Evolutionary conservation across 805 yeast species (phyloP), one percentile per base, ranked within the genome.

Genomic region (Lachancea dasiensis): DNA sequence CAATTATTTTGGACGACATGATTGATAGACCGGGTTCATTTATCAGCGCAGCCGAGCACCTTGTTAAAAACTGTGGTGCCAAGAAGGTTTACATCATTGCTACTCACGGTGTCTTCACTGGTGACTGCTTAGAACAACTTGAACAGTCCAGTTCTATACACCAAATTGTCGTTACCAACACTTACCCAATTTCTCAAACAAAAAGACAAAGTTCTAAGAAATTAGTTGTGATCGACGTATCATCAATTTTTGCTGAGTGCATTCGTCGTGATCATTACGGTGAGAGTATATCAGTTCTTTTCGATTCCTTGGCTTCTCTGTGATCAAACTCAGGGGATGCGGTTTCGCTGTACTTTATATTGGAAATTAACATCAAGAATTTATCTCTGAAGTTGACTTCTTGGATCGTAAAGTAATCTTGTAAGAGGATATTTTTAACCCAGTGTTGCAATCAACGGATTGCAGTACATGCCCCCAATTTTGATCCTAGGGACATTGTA

Each of bases 211-310:
- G 68, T 34, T 71, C 80, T 46, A 67, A 75, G 42, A 92, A 92
- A 63, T 70, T 92, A 51, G 79, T 78, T 11, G 82, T 86, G 34
- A 87, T 92, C 52, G 98, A 92, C 56, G 94, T 92, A 34, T 83
- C 96, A 44, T 83, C 95, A 14, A 87, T 92, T 38, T 84, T 92
- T 57, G 97, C 97, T 24, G 99, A 92, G 69, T 92, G 97, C 64
- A 90, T 92, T 45, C 81, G 99, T 68, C 83, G 99, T 69, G 96
- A 92, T 60, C 99, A 92, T 63, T 89, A 90, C 54, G 99, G 98
- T 61, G 97, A 90, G 68, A 82, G 94, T 52, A 89, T 90, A 45
- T 85, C 95, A 27, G 95, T 89, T 15, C 68, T 89, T 52, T 89
- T 90, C 60, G 95, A 89, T 62, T 86, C 94, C 34, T 71, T 87